Conservation (phyloP, 2,329 filamentous ascomycete genomes). For the Ophiostoma sp. region DNA sequence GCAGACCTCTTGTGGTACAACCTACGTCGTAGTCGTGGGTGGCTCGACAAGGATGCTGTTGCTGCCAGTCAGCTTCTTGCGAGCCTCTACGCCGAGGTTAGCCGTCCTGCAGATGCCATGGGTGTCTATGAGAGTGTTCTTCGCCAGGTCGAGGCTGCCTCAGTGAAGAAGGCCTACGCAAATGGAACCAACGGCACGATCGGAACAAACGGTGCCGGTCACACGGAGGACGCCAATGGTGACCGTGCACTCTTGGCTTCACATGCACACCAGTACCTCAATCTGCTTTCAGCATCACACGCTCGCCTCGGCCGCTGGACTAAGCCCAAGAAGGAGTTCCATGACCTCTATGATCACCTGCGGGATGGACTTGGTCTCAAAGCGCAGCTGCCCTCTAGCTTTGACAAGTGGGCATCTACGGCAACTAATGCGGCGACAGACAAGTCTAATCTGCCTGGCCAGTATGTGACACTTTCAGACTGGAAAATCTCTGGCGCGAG, state of each 20-base stretch:
- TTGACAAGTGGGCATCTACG: slow-evolving; percentile 27
- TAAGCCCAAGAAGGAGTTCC: slow-evolving; percentile 29
- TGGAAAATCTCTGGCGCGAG: background rate
- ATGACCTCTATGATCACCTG: slow-evolving; percentile 27
- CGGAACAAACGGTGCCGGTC: background rate
- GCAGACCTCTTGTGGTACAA: slow-evolving; percentile 35
- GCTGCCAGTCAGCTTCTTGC: slow-evolving; percentile 31
- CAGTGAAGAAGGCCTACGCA: background rate
- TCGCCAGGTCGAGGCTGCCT: slow-evolving; percentile 28
- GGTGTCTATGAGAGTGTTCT: slow-evolving; percentile 32
- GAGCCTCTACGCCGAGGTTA: slow-evolving; percentile 29
- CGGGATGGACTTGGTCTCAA: slow-evolving; percentile 22
- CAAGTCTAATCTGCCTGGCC: slow-evolving; percentile 25
- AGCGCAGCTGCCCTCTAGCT: slow-evolving; percentile 22
- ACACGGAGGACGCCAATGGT: slow-evolving; percentile 20
- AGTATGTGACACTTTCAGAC: slow-evolving; percentile 19
- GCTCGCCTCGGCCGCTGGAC: slow-evolving; percentile 26
- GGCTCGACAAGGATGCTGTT: slow-evolving; percentile 31
- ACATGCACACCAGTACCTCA: slow-evolving; percentile 26
- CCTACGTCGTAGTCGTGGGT: slow-evolving; percentile 33
- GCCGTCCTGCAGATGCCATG: slow-evolving; percentile 31
- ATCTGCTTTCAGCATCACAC: slow-evolving; percentile 26
- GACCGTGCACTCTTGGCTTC: slow-evolving; percentile 24
- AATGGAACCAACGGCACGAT: background rate
- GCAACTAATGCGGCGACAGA: slow-evolving; percentile 22